phyloP scores from a whole-genome alignment of 2,329 filamentous ascomycete species.

The Penicillium decumbens region DNA sequence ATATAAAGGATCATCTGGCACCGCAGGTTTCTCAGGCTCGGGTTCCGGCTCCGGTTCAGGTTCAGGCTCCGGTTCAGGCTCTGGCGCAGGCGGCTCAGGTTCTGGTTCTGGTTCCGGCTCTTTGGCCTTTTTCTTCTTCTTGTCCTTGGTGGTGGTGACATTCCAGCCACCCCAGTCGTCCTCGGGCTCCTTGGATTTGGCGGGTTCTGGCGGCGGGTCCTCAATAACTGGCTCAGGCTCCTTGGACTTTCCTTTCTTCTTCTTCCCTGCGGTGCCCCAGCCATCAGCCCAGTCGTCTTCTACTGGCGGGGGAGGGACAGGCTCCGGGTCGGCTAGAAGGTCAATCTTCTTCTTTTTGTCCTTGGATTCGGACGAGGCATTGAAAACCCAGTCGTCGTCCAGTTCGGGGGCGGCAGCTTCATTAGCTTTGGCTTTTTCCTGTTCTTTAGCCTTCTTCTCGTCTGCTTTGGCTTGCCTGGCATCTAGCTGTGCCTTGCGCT shows the following conservation, averaged over 20 bases:
- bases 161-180: conserved; percentile 29
- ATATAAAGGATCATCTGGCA: conserved; percentile 36
- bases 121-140: conserved; percentile 33
- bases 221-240: conserved; percentile 19
- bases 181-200: conserved; percentile 22
- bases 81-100: conserved; percentile 19
- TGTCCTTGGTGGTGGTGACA: conserved; percentile 21
- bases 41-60: conserved; percentile 32
- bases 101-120: conserved; percentile 25
- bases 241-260: conserved; percentile 42
- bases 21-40: conserved; percentile 27
- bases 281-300: conserved; percentile 37
- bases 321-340: conserved; percentile 26
- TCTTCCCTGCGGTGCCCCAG: conserved; percentile 31
- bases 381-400: conserved; percentile 32
- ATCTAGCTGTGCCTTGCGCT: conserved; percentile 10
- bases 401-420: conserved; percentile 13
- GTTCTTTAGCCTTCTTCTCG: conserved; percentile 23
- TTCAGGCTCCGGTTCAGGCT: conserved; percentile 26
- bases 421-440: conserved; percentile 12
- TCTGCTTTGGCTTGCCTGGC: conserved; percentile 15
- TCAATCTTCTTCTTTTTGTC: conserved; percentile 34
- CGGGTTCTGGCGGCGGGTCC: conserved; percentile 18
- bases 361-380: conserved; percentile 25
- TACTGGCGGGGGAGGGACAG: conserved; percentile 24